Evolutionary conservation across 495 filamentous ascomycete species (phyloP).

Genomic region (Clavariopsis aquatica): DNA sequence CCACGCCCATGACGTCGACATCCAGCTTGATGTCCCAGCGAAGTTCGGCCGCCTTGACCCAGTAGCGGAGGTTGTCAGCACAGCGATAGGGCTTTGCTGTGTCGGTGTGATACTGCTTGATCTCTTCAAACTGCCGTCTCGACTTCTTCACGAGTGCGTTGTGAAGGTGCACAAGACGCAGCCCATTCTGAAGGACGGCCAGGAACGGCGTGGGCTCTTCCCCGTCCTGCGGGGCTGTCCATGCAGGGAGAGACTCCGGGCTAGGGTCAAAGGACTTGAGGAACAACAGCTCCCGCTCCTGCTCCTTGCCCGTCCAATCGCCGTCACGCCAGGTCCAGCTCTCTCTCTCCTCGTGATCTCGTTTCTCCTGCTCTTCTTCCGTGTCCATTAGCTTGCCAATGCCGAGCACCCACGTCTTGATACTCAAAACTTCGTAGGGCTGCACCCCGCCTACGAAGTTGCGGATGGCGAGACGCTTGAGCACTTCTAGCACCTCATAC

Average conservation of each 20-base stretch:
- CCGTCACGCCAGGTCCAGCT: constrained; percentile 80
- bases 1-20: constrained; percentile 83
- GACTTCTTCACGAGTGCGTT: constrained; percentile 85
- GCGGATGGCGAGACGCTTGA: constrained; percentile 85
- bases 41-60: constrained; percentile 93
- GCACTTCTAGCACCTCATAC: constrained; percentile 78
- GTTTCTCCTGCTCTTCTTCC: constrained; percentile 73
- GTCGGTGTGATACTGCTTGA: constrained; percentile 82
- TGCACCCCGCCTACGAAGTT: constrained; percentile 84
- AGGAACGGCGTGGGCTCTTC: constrained; percentile 75
- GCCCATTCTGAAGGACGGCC: constrained; percentile 69
- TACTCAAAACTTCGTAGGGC: constrained; percentile 67
- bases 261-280: constrained; percentile 69
- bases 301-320: constrained; percentile 76
- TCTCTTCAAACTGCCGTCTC: constrained; percentile 83
- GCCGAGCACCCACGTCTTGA: constrained; percentile 72
- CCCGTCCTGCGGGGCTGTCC: constrained; percentile 60
- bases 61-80: constrained; percentile 91
- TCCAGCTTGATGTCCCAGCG: constrained; percentile 88
- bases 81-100: constrained; percentile 90
- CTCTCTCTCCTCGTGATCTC: constrained; percentile 68
- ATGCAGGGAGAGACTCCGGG: constrained; percentile 64
- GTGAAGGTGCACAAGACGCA: constrained; percentile 80
- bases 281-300: constrained; percentile 72
- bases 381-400: constrained; percentile 72